Conservation (phyloP, 345 rosid genomes). For the Corchorus olitorius region DNA sequence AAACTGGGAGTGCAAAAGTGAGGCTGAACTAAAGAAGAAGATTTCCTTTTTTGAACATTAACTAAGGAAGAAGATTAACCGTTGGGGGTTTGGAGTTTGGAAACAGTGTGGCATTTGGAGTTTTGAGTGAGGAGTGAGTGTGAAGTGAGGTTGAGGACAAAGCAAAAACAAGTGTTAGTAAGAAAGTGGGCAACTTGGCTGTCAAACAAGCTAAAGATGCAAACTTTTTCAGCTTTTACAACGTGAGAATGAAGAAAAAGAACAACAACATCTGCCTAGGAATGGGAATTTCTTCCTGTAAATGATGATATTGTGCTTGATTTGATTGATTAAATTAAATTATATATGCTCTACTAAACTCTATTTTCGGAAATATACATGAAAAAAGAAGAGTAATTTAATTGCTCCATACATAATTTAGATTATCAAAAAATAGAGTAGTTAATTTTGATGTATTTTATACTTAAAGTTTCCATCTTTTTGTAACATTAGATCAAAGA, state of each 20-base stretch:
- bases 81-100: background rate
- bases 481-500: too few species aligned
- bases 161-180: background rate
- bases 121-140: background rate
- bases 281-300: background rate
- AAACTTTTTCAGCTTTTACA: slow-evolving; percentile 13
- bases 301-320: too few species aligned
- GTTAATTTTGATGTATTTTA: too few species aligned
- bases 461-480: too few species aligned
- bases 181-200: background rate
- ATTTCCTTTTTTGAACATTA: background rate
- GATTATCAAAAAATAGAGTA: too few species aligned
- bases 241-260: slow-evolving; percentile 12
- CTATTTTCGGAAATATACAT: background rate
- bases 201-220: slow-evolving; percentile 1
- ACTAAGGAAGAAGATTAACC: background rate
- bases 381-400: background rate
- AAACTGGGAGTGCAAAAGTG: background rate
- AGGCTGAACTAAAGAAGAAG: background rate
- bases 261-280: background rate
- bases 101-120: background rate
- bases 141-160: background rate
- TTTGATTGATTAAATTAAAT: background rate
- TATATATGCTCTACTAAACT: background rate
- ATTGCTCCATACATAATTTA: too few species aligned